Conservation (phyloP, 2,329 filamentous ascomycete genomes). For the Apiospora rasikravindrae region DNA sequence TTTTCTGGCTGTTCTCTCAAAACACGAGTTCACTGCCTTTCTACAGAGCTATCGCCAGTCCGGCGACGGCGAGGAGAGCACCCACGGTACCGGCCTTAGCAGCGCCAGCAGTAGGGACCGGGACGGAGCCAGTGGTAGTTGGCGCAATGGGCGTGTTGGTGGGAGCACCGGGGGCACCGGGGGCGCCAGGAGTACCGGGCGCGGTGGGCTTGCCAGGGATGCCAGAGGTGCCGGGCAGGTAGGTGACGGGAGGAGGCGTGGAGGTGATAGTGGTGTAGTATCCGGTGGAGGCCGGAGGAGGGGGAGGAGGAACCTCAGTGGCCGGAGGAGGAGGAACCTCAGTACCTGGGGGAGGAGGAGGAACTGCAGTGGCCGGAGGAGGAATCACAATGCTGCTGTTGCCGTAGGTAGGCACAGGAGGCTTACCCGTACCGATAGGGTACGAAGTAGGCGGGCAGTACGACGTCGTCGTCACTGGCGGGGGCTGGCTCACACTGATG, state of each 20-base stretch:
- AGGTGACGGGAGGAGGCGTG: constrained; percentile 31
- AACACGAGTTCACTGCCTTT: neutral
- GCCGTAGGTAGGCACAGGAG: constrained; percentile 24
- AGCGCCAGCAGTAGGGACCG: constrained; percentile 45
- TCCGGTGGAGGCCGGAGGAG: constrained; percentile 20
- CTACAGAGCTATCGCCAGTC: constrained; percentile 6
- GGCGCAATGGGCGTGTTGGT: constrained; percentile 37
- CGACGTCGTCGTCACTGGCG: constrained; percentile 37
- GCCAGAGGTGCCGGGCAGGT: constrained; percentile 28
- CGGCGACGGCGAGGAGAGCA: constrained; percentile 42
- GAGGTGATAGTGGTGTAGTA: constrained; percentile 30
- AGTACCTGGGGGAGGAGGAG: constrained; percentile 18
- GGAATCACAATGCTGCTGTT: constrained; percentile 13
- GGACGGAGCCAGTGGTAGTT: constrained; percentile 31
- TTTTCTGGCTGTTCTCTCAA: neutral
- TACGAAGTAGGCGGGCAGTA: constrained; percentile 27
- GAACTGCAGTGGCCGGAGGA: constrained; percentile 15
- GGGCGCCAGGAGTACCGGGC: neutral
- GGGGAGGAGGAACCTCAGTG: constrained; percentile 16
- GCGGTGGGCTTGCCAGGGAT: constrained; percentile 15
- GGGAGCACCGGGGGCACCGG: constrained; percentile 22
- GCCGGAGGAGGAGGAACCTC: constrained; percentile 20
- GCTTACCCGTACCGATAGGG: constrained; percentile 22
- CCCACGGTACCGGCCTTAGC: constrained; percentile 42
- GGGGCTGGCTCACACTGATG: constrained; percentile 41